Evolutionary conservation across 768 basidiomycete species (phyloP), one percentile per base, ranked within the genome.

Genomic region (Daedalea quercina): DNA sequence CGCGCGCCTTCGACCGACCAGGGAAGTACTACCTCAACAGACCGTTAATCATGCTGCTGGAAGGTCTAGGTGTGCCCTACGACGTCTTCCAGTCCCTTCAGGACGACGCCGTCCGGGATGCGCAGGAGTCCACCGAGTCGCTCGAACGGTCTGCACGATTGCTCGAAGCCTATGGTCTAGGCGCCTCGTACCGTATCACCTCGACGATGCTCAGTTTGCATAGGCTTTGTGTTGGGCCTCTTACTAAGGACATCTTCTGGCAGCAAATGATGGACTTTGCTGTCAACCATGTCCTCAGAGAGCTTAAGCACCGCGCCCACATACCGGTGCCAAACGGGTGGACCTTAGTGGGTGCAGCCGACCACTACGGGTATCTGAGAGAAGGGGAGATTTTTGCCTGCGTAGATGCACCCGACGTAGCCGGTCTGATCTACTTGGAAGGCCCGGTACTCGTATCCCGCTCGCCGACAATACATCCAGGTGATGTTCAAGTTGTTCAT

Each of bases 281-380:
- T 1, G 69, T 78, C 25, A 73, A 85, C 56, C 85, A 87, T 53
- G 70, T 84, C n/a, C 71, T 88, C 7, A 76, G 86, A 34, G 72
- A 78, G 44, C 70, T 87, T 19, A 88, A 87, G 55, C 76, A 80
- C 51, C 64, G 64, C 42, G 84, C 85, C 0, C 76, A 85, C 3
- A 88, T 90, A 35, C 84, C 84, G 12, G 71, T 90, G 13, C 79
- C 77, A 1, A 70, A 70, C 3, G 80, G 76, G 2, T 84, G 77
- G 72, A 88, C 84, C 0, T 64, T 90, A 1, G 87, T 87, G 3
- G 87, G 87, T 0, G 78, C 88, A 7, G 84, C 84, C 0, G 87
- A 90, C 61, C 72, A 81, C 1, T 80, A 83, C 54, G 63, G 66
- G 1, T 77, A 71, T 53, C 71, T 88, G 3, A 28, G 70, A 31